Evolutionary conservation across 2,329 filamentous ascomycete genomes (phyloP).

Genomic region (Rhynchosporium agropyri): DNA sequence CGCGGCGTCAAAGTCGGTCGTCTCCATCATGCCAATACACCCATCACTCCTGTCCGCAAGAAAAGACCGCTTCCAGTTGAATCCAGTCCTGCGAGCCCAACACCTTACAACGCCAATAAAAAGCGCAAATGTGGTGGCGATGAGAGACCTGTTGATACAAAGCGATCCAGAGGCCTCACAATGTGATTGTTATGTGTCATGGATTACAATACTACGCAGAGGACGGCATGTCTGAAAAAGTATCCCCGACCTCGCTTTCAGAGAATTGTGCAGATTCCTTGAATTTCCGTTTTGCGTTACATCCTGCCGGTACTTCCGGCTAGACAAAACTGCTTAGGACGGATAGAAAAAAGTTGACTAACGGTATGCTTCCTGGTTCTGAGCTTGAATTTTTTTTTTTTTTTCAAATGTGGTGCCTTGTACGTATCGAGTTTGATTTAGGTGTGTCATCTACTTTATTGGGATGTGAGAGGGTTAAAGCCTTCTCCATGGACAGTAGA

Average conservation of each 20-base stretch:
- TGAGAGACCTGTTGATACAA: constrained; percentile 29
- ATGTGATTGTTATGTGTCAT: neutral
- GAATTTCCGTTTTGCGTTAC: neutral
- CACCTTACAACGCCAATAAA: constrained; percentile 28
- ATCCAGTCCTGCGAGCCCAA: constrained; percentile 38
- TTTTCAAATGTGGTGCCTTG: neutral
- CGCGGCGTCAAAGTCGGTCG: constrained; percentile 67
- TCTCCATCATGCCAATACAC: constrained; percentile 65
- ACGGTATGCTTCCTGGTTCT: constrained; percentile 1
- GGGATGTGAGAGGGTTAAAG: constrained; percentile 1
- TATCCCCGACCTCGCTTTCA: constrained; percentile 19
- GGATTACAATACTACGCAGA: constrained; percentile 14
- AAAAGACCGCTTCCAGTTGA: constrained; percentile 20
- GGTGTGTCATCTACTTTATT: constrained; percentile 1
- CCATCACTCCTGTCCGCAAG: constrained; percentile 68
- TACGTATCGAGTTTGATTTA: neutral
- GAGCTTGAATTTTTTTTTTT: neutral
- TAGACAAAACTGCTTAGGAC: constrained; percentile 8
- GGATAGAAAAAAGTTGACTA: neutral
- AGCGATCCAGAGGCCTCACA: constrained; percentile 36
- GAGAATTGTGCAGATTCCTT: neutral
- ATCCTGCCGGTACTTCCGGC: neutral
- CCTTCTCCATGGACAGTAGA: neutral
- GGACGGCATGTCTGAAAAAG: constrained; percentile 16
- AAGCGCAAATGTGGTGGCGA: constrained; percentile 40